phyloP scores from a whole-genome alignment of 768 basidiomycete species.

The Obba rivulosa region DNA sequence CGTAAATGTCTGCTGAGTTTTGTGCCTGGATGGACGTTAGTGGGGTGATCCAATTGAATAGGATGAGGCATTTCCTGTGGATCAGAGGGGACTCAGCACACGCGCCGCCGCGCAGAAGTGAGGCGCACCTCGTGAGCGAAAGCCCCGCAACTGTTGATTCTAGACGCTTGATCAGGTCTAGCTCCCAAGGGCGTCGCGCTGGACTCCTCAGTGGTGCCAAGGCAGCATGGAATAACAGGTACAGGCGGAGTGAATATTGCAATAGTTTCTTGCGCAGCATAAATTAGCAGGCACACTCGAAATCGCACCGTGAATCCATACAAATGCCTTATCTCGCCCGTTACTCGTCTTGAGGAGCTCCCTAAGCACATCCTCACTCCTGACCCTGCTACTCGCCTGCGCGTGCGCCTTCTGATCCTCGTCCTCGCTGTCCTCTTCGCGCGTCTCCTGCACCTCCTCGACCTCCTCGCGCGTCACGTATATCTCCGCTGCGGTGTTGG shows the following conservation, averaged over 20 bases:
- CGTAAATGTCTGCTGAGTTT: slow-evolving; percentile 62
- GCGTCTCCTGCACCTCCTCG: slow-evolving; percentile 26
- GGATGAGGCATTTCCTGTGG: slow-evolving; percentile 67
- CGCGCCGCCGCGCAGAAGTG: not conserved
- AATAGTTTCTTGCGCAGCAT: slow-evolving; percentile 63
- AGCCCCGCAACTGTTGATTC: slow-evolving; percentile 59
- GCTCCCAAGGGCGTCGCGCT: slow-evolving; percentile 47
- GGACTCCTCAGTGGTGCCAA: slow-evolving; percentile 41
- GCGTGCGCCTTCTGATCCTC: slow-evolving; percentile 25
- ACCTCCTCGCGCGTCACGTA: slow-evolving; percentile 39
- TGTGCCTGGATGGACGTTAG: slow-evolving; percentile 67
- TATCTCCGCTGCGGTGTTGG: slow-evolving; percentile 31
- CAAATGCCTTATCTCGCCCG: slow-evolving; percentile 83
- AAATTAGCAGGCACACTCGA: not conserved
- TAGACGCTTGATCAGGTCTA: slow-evolving; percentile 53
- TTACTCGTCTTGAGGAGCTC: slow-evolving; percentile 74
- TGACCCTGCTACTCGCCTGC: slow-evolving; percentile 43
- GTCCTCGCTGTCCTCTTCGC: slow-evolving; percentile 24
- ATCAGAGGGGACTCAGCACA: not conserved
- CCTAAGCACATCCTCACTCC: slow-evolving; percentile 68
- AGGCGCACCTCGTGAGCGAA: slow-evolving; percentile 64
- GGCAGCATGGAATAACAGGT: slow-evolving; percentile 63
- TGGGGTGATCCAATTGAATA: slow-evolving; percentile 84
- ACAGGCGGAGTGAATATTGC: slow-evolving; percentile 76
- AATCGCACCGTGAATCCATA: slow-evolving; percentile 33